Base-by-base conservation (phyloP, 1,139 yeast species). In the Diutina scorzettiae region DNA sequence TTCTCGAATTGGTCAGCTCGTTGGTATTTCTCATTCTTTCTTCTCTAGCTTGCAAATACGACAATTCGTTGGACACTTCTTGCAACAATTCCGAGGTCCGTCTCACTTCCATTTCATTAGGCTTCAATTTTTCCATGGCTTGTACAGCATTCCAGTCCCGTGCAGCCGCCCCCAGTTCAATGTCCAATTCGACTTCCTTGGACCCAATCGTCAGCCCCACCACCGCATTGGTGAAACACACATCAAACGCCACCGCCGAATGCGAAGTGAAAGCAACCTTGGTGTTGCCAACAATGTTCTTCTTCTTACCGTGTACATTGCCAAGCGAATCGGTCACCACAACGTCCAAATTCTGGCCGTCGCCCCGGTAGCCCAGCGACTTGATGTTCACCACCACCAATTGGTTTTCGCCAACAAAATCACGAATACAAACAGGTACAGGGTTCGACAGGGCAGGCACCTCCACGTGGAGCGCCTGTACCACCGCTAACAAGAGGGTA, bases 101-200 rank as follows among this genome's bases (percentile, higher is more conserved):
- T 60, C 89, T 79, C 59, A 91, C 71, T 54, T 85, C 95, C 43
- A 87, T 79, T 62, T 91, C 98, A 41, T 81, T 77, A 9, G 98
- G 97, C 65, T 83, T 85, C 62, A 91, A 78, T 59, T 86, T 85
- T 62, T 89, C 97, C 40, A 84, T 76, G 33, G 95, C 89, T 66
- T 89, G 96, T 49, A 87, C 70, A 23, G 93, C 87, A 58, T 86
- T 86, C 97, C 97, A 91, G 64, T 91, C 97, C 63, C 97, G 81
- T 33, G 97, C 97, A 53, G 89, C 86, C 43, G 96, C 84, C 28
- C 98, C 98, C 49, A 89, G 81, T 62, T 91, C 97, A 46, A 91
- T 82, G 51, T 89, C 96, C 55, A 91, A 69, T 57, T 87, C 96
- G 51, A 91, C 69, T 45, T 80, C 79, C 62, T 89, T 74, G 40